phyloP scores from a whole-genome alignment of 371 early-diverging fungal species.

The Dichotomocladium elegans region DNA sequence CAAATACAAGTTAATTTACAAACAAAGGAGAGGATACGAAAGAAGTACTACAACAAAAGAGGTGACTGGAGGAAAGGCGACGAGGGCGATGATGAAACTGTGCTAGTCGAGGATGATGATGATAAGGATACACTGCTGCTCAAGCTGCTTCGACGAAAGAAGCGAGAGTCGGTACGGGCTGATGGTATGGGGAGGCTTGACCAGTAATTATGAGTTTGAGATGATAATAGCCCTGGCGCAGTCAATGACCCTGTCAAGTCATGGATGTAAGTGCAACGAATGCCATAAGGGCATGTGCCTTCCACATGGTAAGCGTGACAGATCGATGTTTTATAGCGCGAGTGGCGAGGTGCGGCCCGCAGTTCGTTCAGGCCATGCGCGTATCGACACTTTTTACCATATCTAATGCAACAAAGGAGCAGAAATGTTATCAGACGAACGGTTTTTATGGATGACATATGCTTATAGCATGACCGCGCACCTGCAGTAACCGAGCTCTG shows the following conservation, averaged over 20 bases:
- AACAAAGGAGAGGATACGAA: background rate
- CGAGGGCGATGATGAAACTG: no score
- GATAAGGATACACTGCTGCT: no score
- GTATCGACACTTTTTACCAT: conserved; percentile 94
- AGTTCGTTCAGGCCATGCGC: conserved; percentile 89
- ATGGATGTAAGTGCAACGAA: conserved; percentile 96
- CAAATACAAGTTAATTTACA: no score
- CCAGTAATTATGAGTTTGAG: background rate
- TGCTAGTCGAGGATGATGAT: no score
- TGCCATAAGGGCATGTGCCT: conserved; percentile 93
- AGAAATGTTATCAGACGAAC: no score
- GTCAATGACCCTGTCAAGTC: conserved; percentile 2
- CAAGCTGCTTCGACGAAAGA: conserved; percentile 2
- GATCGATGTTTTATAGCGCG: conserved; percentile 91
- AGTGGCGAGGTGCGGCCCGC: conserved; percentile 82
- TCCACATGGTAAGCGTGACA: conserved; percentile 88
- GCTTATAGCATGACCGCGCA: conserved; percentile 17
- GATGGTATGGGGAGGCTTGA: conserved; percentile 7
- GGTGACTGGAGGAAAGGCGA: background rate
- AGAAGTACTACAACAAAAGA: background rate
- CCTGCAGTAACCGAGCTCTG: conserved; percentile 85
- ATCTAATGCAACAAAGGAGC: no score
- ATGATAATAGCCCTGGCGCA: background rate
- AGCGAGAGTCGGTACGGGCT: conserved; percentile 14
- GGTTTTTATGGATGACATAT: no score